These are phyloP conservation scores for Oryza coarctata DNA, from an alignment of 176 grass and related monocot species.

Conservation along the genomic window DNA sequence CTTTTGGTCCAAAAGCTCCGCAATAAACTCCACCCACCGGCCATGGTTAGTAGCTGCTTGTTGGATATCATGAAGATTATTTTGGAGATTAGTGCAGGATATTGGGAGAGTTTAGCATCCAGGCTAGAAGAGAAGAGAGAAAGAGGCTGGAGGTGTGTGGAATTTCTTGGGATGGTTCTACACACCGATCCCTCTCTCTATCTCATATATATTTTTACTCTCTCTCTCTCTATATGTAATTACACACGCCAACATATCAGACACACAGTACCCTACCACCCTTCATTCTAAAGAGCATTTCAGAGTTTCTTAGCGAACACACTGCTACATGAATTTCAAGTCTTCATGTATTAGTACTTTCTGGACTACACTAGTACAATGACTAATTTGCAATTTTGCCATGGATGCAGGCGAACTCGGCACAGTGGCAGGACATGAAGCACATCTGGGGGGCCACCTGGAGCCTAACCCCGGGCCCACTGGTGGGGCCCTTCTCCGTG, in stretches of 20 bases:
- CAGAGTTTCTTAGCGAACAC: too few relatives aligned
- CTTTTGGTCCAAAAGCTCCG: neutral
- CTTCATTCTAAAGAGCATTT: neutral
- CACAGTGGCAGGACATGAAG: constrained; percentile 81
- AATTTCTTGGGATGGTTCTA: too few relatives aligned
- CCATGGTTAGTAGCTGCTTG: neutral
- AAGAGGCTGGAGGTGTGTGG: too few relatives aligned
- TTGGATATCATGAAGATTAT: too few relatives aligned
- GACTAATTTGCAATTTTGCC: neutral
- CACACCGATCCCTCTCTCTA: too few relatives aligned
- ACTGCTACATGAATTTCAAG: too few relatives aligned
- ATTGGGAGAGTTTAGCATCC: too few relatives aligned
- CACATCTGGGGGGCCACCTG: constrained; percentile 94
- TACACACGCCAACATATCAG: too few relatives aligned
- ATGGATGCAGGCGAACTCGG: constrained; percentile 59
- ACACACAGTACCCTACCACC: neutral
- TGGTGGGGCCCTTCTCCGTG: constrained; percentile 75
- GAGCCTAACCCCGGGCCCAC: constrained; percentile 70
- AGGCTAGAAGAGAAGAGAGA: too few relatives aligned
- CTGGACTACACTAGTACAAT: neutral
- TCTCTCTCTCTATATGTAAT: too few relatives aligned
- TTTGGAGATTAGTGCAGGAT: too few relatives aligned
- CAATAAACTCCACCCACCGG: neutral
- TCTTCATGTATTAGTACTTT: neutral
- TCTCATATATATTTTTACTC: too few relatives aligned